These are phyloP conservation scores for Naumovozyma baii DNA, from an alignment of 805 yeast genomes.

Conservation along the genomic window DNA sequence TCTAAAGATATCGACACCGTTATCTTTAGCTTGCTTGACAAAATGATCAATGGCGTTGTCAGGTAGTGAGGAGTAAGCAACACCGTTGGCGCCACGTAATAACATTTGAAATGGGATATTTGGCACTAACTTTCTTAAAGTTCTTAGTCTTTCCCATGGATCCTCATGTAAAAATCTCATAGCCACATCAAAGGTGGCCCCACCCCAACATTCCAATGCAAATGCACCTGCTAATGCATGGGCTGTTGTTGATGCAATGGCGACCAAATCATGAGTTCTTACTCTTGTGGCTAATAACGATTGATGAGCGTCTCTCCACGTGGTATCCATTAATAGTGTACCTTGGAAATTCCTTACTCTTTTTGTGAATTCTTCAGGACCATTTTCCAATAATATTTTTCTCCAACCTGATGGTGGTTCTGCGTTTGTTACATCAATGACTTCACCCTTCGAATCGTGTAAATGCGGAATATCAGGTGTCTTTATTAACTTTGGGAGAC, in stretches of 20 bases:
- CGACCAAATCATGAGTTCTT: constrained; percentile 80
- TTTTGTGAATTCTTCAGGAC: constrained; percentile 81
- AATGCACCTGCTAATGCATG: constrained; percentile 81
- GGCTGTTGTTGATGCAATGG: constrained; percentile 88
- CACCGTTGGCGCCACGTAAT: constrained; percentile 97
- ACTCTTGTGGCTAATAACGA: constrained; percentile 95
- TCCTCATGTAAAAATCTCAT: constrained; percentile 97
- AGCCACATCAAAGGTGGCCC: constrained; percentile 96
- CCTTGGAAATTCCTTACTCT: constrained; percentile 77
- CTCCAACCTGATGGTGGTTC: constrained; percentile 80
- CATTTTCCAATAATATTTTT: constrained; percentile 67
- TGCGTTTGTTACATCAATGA: constrained; percentile 43
- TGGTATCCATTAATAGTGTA: constrained; percentile 88
- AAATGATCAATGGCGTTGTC: constrained; percentile 97
- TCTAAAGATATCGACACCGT: constrained; percentile 93
- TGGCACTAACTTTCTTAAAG: constrained; percentile 80
- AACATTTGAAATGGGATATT: constrained; percentile 98
- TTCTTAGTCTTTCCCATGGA: constrained; percentile 92
- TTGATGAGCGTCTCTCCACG: constrained; percentile 99
- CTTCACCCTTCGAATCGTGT: constrained; percentile 49
- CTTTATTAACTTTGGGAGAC: constrained; percentile 68
- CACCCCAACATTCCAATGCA: constrained; percentile 99
- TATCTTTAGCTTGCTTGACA: constrained; percentile 82
- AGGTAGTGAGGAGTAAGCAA: constrained; percentile 92
- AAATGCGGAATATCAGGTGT: constrained; percentile 68